These are phyloP conservation scores for Hymenoscyphus albidus DNA, from an alignment of 2,329 filamentous ascomycete species.

Conservation along the genomic window DNA sequence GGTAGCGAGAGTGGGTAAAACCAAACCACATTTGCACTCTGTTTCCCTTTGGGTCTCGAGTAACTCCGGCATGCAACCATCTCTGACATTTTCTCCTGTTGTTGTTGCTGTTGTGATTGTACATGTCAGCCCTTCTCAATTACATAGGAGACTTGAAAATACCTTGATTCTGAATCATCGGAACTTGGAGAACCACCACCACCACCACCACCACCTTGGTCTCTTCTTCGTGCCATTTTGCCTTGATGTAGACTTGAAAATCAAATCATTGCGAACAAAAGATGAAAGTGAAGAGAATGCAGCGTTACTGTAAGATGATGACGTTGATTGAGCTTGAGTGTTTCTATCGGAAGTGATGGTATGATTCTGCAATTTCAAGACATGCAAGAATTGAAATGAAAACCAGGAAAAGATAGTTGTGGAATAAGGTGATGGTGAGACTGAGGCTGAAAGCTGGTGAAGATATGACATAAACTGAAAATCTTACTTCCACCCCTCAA, in stretches of 20 bases:
- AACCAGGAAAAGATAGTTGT: neutral
- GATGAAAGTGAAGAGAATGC: neutral
- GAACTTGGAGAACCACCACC: neutral
- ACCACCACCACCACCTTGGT: neutral
- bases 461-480: too few relatives aligned
- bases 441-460: neutral
- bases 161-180: neutral
- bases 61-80: slow-evolving; percentile 18
- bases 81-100: neutral
- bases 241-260: neutral
- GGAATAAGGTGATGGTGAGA: neutral
- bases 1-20: slow-evolving; percentile 6
- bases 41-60: neutral
- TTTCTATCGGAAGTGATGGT: too few relatives aligned
- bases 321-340: too few relatives aligned
- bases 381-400: neutral
- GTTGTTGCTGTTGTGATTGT: too few relatives aligned
- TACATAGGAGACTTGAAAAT: neutral
- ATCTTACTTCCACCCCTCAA: too few relatives aligned
- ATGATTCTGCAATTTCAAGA: neutral
- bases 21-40: slow-evolving; percentile 17
- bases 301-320: neutral
- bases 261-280: neutral
- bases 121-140: neutral
- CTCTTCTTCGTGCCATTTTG: neutral